Evolutionary conservation across 2,329 filamentous ascomycete genomes (phyloP), one percentile per base, ranked within the genome.

Genomic region (Lasiodiplodia theobromae): DNA sequence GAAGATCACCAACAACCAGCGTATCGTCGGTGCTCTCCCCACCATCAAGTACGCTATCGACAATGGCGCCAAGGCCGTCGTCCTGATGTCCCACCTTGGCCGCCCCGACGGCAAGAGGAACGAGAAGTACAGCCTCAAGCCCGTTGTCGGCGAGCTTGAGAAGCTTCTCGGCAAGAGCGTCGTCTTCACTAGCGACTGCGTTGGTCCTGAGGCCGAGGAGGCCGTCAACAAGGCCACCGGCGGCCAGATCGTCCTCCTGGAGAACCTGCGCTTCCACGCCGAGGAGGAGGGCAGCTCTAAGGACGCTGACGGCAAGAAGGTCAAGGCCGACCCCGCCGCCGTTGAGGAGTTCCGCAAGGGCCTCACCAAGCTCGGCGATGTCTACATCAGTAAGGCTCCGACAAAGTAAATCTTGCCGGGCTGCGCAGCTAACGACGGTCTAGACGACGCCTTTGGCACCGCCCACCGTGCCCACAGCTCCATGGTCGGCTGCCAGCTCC

Each of bases 1-100:
- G 86, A 94, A 96, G 68, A 89, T 99, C 82, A 98, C 96, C 82
- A 99, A 99, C 89, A 93, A 91, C 84, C 96, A 99, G 86, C 94
- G 96, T 82, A 99, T 99, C 78, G 94, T 93, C 77, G 96, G 96
- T 79, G 96, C 96, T 77, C 85, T 97, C 72, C 94, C 94, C 77
- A 97, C 94, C 77, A 97, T 97, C 87, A 96, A 96, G 86, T 91
- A 97, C 82, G 94, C 94, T 78, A 85, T 96, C 77, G 92, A 97
- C 74, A 84, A 97, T 82, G 93, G 92, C 75, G 94, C 94, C 80
- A 97, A 96, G 87, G 86, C 94, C 62, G 94, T 99, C 70, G 85
- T 98, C 77, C 89, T 99, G 80, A 99, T 99, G 96, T 98, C 95
- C 79, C 96, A 99, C 83, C 92, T 99, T 71, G 96, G 96, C 77